Conservation (phyloP, 1,139 yeast genomes). For the Hanseniaspora gamundiae region DNA sequence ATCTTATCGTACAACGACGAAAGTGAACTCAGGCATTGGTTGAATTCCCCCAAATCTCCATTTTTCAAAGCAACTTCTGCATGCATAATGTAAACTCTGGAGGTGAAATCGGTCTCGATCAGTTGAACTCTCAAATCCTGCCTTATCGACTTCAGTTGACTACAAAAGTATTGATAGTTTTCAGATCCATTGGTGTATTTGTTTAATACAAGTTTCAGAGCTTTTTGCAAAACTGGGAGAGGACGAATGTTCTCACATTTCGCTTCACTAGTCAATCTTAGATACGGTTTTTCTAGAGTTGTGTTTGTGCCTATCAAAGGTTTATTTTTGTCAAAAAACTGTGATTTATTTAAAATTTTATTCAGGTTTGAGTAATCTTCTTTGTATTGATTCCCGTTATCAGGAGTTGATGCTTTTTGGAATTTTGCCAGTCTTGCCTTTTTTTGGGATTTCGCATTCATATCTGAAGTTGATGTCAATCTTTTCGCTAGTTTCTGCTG, state of each 20-base stretch:
- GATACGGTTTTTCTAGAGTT: constrained; percentile 60
- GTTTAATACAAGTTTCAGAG: constrained; percentile 42
- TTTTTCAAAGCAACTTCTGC: constrained; percentile 78
- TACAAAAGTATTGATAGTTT: constrained; percentile 66
- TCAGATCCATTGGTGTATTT: constrained; percentile 43
- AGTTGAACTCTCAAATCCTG: constrained; percentile 93
- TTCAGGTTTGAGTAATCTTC: constrained; percentile 23
- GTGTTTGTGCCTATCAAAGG: constrained; percentile 55
- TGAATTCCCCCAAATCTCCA: constrained; percentile 83
- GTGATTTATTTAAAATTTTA: constrained; percentile 23
- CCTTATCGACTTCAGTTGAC: constrained; percentile 81
- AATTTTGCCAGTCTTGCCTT: background rate
- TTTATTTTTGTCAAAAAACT: constrained; percentile 22
- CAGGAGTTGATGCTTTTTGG: background rate
- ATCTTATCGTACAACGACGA: constrained; percentile 41
- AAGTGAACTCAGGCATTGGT: constrained; percentile 84
- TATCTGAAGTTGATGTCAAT: background rate
- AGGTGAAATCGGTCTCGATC: constrained; percentile 66
- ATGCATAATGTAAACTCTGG: constrained; percentile 72
- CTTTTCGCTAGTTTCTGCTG: background rate
- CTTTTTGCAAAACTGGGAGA: constrained; percentile 40
- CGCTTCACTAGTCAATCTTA: constrained; percentile 84
- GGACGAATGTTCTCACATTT: constrained; percentile 81
- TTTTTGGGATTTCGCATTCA: background rate
- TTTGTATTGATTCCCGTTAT: background rate